Conservation (phyloP, 2,329 filamentous ascomycete genomes). For the Stachybotrys echinatus region DNA sequence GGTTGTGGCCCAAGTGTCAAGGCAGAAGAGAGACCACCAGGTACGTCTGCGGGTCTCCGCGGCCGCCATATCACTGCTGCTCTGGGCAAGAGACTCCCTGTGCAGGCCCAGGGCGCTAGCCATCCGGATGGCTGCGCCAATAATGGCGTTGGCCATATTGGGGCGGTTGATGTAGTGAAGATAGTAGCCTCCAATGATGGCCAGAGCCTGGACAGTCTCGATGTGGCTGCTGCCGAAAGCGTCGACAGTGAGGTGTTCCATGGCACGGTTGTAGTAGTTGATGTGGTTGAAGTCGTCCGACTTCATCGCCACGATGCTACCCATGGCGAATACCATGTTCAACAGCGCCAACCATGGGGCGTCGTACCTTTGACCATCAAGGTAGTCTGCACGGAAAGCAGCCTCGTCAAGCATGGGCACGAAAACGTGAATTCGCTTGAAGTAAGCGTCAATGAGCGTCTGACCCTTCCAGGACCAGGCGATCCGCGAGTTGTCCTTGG, state of each 20-base stretch:
- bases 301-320: slow-evolving; percentile 63
- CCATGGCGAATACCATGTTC: slow-evolving; percentile 74
- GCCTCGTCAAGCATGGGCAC: slow-evolving; percentile 70
- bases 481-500: slow-evolving; percentile 44
- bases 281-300: slow-evolving; percentile 62
- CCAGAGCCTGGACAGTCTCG: slow-evolving; percentile 66
- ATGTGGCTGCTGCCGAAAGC: slow-evolving; percentile 53
- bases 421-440: slow-evolving; percentile 66
- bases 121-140: slow-evolving; percentile 67
- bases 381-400: slow-evolving; percentile 42
- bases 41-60: slow-evolving; percentile 58
- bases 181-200: slow-evolving; percentile 69
- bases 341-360: slow-evolving; percentile 66
- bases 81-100: slow-evolving; percentile 38
- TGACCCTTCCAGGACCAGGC: slow-evolving; percentile 61
- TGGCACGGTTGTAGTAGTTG: slow-evolving; percentile 63
- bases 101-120: slow-evolving; percentile 67
- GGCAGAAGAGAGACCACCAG: slow-evolving; percentile 71
- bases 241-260: slow-evolving; percentile 61
- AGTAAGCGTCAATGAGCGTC: slow-evolving; percentile 69
- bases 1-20: slow-evolving; percentile 70
- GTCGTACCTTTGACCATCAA: slow-evolving; percentile 48
- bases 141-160: slow-evolving; percentile 69
- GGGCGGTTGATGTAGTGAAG: slow-evolving; percentile 71
- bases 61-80: slow-evolving; percentile 3